phyloP scores from a whole-genome alignment of 179 eudicot species.

The Heliamphora pulchella region DNA sequence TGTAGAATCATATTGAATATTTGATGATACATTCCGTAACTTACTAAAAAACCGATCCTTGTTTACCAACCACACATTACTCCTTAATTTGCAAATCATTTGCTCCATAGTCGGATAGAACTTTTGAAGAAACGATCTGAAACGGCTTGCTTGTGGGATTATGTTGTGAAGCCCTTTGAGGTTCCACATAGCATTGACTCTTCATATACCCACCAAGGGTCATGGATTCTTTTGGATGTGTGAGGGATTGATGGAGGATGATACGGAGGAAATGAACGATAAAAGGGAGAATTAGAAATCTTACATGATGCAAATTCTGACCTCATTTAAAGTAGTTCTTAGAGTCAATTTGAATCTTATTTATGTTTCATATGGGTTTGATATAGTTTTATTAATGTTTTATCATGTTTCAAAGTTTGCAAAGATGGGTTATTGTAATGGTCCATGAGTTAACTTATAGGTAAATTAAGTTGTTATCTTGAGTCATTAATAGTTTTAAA shows the following conservation, averaged over 20 bases:
- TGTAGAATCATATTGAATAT: too few species aligned
- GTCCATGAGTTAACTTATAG: not conserved
- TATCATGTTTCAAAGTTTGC: not conserved
- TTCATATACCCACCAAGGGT: too few species aligned
- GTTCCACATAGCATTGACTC: too few species aligned
- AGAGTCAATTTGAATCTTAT: not conserved
- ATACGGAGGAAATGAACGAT: not conserved
- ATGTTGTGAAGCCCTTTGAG: too few species aligned
- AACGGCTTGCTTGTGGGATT: too few species aligned
- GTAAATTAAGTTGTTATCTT: not conserved
- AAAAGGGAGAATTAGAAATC: not conserved
- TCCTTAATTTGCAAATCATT: too few species aligned
- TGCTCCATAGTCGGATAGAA: too few species aligned
- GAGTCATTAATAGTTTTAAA: too few species aligned
- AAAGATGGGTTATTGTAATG: not conserved
- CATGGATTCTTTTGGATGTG: not conserved
- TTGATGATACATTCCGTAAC: too few species aligned
- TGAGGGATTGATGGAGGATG: not conserved
- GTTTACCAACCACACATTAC: too few species aligned
- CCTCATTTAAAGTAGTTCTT: not conserved
- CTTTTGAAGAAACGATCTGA: too few species aligned
- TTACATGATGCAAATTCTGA: not conserved
- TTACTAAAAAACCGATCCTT: too few species aligned
- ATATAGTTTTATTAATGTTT: not conserved
- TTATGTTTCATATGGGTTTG: not conserved